Percentiles rank a stretch among this genome's conserved stretches.
phyloP scores from a whole-genome alignment of 139 green algal genomes.

The Diplosphaera chodatii region DNA sequence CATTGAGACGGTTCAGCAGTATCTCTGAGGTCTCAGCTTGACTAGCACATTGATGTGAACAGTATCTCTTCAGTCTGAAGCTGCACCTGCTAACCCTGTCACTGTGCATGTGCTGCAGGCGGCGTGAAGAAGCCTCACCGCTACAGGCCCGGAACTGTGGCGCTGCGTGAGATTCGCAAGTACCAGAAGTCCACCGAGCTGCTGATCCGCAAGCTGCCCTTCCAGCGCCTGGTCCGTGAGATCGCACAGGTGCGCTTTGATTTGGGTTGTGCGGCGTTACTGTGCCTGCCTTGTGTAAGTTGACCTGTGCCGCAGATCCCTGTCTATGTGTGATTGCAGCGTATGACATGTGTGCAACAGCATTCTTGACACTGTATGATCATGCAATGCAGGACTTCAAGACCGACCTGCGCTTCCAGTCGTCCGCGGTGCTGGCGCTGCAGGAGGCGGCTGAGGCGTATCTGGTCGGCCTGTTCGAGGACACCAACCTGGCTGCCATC shows the following conservation, averaged over 20 bases:
- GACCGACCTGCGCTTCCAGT: constrained; percentile 99
- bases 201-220: constrained; percentile 96
- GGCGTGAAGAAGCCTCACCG: constrained; percentile 87
- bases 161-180: constrained; percentile 87
- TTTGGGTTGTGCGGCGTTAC: no score
- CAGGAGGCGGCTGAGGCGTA: constrained; percentile 98
- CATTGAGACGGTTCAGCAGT: no score
- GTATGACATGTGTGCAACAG: no score
- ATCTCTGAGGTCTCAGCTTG: no score
- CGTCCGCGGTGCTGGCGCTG: constrained; percentile 87
- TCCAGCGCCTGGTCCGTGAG: constrained; percentile 96
- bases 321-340: no score
- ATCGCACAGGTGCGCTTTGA: no score
- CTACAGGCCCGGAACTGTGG: constrained; percentile 80
- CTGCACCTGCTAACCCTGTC: no score
- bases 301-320: no score
- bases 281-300: no score
- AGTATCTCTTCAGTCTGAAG: no score
- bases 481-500: constrained; percentile 96
- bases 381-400: constrained; percentile 99
- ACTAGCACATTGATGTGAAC: no score
- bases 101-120: constrained; percentile 18
- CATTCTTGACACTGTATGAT: no score
- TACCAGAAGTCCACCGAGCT: constrained; percentile 94
- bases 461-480: constrained; percentile 97